Evolutionary conservation across 768 basidiomycete species (phyloP), one percentile per base, ranked within the genome.

Genomic region (Hypholoma fasciculare): DNA sequence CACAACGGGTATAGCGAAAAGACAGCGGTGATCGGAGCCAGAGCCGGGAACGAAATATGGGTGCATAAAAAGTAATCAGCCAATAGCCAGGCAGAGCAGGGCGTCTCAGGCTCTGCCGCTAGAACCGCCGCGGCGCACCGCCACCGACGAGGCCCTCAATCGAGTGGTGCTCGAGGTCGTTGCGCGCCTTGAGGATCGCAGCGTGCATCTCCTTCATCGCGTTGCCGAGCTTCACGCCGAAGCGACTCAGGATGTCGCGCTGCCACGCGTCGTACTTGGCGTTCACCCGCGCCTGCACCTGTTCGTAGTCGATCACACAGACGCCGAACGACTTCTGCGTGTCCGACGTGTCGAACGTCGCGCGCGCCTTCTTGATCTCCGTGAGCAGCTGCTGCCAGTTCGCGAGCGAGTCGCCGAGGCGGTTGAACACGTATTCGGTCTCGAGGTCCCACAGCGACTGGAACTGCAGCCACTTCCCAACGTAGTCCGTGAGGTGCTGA

Each of bases 221-320:
- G 59, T 89, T 89, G 4, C 94, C 94, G 56, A 99, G 82, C 78
- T 97, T 98, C 59, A 85, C 83, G 3, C 97, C 96, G 68, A 98
- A 98, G 48, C 94, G 81, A 61, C 86, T 88, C 63, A 98, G 78
- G 59, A 99, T 94, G 65, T 99, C 97, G 60, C 90, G 81, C 78
- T 98, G 96, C 96, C 97, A 98, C 17, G 93, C 79, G 70, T 98
- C 97, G 71, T 99, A 99, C 77, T 98, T 98, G 59, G 96, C 94
- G 72, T 98, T 98, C 67, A 99, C 97, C 63, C 96, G 84, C 46
- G 92, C 85, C 74, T 99, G 97, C 26, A 98, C 97, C 72, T 96
- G 96, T 72, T 98, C 96, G 72, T 98, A 99, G 73, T 98, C 93
- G 66, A 99, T 89, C 44, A 96, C 85, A 67, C 93, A 95, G 9